Base-by-base conservation (phyloP, 169 alveolate genomes). In the Besnoitia besnoiti region DNA sequence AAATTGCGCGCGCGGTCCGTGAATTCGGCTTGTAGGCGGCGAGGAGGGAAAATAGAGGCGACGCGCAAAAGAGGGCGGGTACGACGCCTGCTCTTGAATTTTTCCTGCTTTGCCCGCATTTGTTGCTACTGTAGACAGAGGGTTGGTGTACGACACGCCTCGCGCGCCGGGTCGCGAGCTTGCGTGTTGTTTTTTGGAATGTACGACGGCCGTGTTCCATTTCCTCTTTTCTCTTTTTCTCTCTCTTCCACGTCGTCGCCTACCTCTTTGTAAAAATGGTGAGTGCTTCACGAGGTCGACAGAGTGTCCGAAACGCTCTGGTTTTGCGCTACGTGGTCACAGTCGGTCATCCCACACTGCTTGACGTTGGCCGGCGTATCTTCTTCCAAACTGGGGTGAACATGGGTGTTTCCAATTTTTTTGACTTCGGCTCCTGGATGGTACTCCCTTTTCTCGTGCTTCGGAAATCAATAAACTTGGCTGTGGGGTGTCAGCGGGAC, bases 71-170 rank as follows among this genome's bases (percentile, higher is more conserved):
- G 67, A 55, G 67, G 67, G 67, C 33, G 67, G 67, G 24, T 19
- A 55, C 33, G 67, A 55, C 33, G 67, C 67, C 24, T n/a, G n/a
- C 12, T 55, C 5, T 49, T 49, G 24, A 19, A 21, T 55, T 16
- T n/a, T 55, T 55, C 67, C 67, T 55, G 67, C 67, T 55, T 55
- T 55, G 67, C 67, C 67, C 67, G 67, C 67, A 55, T n/a, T n/a
- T n/a, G n/a, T n/a, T n/a, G n/a, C n/a, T n/a, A n/a, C n/a, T n/a
- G 24, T 21, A 3, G 24, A 55, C 67, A 19, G 12, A 55, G 67
- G 24, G 67, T 55, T 16, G 67, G 67, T 19, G 67, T 21, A 55
- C 67, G 12, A 55, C 67, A 55, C 24, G 24, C 27, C n/a, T n/a
- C n/a, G n/a, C n/a, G n/a, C n/a, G 67, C 67, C 67, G 67, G 55